Evolutionary conservation across 1,284 basidiomycete genomes (phyloP).

Genomic region (Calocybe gambosa): DNA sequence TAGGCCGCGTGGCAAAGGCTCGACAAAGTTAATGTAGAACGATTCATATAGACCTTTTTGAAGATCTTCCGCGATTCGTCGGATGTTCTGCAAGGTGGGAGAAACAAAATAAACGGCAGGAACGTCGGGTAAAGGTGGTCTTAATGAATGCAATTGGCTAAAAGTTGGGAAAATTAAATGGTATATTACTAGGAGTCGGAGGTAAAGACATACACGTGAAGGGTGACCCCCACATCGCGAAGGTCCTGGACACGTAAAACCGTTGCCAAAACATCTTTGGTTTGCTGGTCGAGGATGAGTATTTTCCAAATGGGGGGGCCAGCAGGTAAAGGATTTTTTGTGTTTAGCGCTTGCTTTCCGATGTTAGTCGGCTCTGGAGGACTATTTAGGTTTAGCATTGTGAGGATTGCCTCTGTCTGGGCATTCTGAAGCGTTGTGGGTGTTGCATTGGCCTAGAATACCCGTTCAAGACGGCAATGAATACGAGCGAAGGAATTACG

Average conservation of each 20-base stretch:
- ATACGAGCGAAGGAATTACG: slow-evolving; percentile 16
- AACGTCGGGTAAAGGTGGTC: slow-evolving; percentile 91
- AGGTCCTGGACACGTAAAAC: slow-evolving; percentile 94
- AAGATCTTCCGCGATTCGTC: slow-evolving; percentile 86
- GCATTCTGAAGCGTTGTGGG: slow-evolving; percentile 64
- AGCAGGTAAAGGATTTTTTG: slow-evolving; percentile 45
- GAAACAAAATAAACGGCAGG: slow-evolving; percentile 97
- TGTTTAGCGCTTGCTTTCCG: slow-evolving; percentile 33
- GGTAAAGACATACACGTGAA: slow-evolving; percentile 69
- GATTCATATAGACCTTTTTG: slow-evolving; percentile 88
- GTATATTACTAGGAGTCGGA: neutral
- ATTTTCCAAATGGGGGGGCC: slow-evolving; percentile 95
- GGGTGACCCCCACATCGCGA: slow-evolving; percentile 91
- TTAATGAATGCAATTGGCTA: slow-evolving; percentile 86
- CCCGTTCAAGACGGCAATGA: neutral
- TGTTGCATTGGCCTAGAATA: slow-evolving; percentile 17
- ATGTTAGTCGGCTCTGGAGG: slow-evolving; percentile 35
- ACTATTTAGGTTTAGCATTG: slow-evolving; percentile 57
- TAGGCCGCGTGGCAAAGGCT: slow-evolving; percentile 80
- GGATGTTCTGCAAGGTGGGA: slow-evolving; percentile 83
- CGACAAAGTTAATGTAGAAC: slow-evolving; percentile 94
- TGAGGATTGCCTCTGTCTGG: slow-evolving; percentile 71
- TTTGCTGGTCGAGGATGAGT: slow-evolving; percentile 89
- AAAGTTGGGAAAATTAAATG: slow-evolving; percentile 7
- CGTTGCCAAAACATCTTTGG: slow-evolving; percentile 95